These are phyloP conservation scores for Stenogyne calaminthoides DNA, from an alignment of 305 asterid genomes.

Conservation along the genomic window DNA sequence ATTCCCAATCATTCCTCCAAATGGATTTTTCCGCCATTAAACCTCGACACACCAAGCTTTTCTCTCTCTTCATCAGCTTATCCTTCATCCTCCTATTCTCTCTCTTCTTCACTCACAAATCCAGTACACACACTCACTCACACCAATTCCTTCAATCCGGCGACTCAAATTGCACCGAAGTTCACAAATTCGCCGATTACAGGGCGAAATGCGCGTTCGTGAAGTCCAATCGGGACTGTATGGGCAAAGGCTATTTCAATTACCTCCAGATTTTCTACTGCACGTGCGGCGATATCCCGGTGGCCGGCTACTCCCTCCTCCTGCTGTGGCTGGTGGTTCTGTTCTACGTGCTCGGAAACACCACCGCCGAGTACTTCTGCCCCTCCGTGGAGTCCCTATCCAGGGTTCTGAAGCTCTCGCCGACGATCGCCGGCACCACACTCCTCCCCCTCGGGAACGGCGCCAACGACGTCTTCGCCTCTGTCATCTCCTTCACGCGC, in stretches of 20 bases:
- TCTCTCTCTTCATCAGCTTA: slow-evolving; percentile 44
- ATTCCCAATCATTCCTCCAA: slow-evolving; percentile 1
- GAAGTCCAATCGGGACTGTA: slow-evolving; percentile 42
- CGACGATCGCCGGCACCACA: slow-evolving; percentile 77
- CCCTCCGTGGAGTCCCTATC: slow-evolving; percentile 65
- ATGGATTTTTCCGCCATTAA: slow-evolving; percentile 41
- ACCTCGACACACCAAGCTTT: slow-evolving; percentile 23
- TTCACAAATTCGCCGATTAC: slow-evolving; percentile 35
- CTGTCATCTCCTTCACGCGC: slow-evolving; percentile 59
- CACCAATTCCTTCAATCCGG: neutral
- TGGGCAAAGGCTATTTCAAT: slow-evolving; percentile 56
- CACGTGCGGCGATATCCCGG: slow-evolving; percentile 35
- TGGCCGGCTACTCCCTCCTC: slow-evolving; percentile 47
- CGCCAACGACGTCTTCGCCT: slow-evolving; percentile 75
- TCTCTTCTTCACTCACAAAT: slow-evolving; percentile 31
- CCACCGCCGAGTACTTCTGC: slow-evolving; percentile 72
- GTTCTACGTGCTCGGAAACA: slow-evolving; percentile 69
- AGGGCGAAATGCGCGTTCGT: slow-evolving; percentile 54
- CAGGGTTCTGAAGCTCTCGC: slow-evolving; percentile 55
- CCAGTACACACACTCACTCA: neutral
- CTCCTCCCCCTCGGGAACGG: slow-evolving; percentile 87
- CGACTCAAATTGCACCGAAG: slow-evolving; percentile 35
- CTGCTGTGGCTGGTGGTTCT: slow-evolving; percentile 56
- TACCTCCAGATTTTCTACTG: slow-evolving; percentile 71
- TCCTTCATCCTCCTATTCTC: slow-evolving; percentile 47